A percentile compares a stretch with the other conserved stretches of the same genome.
Conservation (phyloP, 345 rosid species). For the Citrus glauca region DNA sequence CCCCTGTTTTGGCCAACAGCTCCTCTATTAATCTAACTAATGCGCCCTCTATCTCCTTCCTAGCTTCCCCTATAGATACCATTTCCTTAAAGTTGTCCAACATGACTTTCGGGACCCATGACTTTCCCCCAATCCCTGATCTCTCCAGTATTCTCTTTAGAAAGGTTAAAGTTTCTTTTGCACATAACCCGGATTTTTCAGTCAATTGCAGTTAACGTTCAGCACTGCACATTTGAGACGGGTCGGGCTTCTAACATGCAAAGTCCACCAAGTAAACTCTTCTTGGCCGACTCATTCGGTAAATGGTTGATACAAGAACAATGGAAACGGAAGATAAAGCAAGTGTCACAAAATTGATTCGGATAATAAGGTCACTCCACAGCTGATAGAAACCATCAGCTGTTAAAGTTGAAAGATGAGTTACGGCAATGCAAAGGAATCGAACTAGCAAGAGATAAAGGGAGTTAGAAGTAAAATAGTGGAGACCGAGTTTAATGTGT, state of each 20-base stretch:
- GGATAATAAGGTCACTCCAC: conserved; percentile 6
- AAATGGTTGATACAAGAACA: conserved; percentile 14
- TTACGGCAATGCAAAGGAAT: neutral
- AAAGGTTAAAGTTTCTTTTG: conserved; percentile 28
- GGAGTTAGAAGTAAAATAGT: conserved; percentile 31
- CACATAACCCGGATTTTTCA: neutral
- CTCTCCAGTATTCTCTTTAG: conserved; percentile 30
- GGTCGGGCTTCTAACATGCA: conserved; percentile 33
- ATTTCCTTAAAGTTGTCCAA: neutral
- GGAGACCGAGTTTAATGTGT: conserved; percentile 35
- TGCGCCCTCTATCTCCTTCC: conserved; percentile 27
- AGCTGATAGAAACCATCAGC: conserved; percentile 2
- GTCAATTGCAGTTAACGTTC: conserved; percentile 15
- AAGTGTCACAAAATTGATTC: conserved; percentile 12
- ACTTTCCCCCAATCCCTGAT: conserved; percentile 29
- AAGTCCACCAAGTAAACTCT: conserved; percentile 28
- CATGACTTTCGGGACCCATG: conserved; percentile 24
- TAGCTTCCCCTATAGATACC: conserved; percentile 23
- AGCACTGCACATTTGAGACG: conserved; percentile 15
- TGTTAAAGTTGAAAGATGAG: conserved; percentile 15
- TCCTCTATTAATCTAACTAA: conserved; percentile 26
- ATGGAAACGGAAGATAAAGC: conserved; percentile 4
- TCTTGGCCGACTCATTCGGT: conserved; percentile 19
- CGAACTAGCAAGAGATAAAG: conserved; percentile 20
- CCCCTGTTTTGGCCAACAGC: conserved; percentile 28